Evolutionary conservation across 2,329 filamentous ascomycete species (phyloP).

Genomic region (Fusarium devonianum): DNA sequence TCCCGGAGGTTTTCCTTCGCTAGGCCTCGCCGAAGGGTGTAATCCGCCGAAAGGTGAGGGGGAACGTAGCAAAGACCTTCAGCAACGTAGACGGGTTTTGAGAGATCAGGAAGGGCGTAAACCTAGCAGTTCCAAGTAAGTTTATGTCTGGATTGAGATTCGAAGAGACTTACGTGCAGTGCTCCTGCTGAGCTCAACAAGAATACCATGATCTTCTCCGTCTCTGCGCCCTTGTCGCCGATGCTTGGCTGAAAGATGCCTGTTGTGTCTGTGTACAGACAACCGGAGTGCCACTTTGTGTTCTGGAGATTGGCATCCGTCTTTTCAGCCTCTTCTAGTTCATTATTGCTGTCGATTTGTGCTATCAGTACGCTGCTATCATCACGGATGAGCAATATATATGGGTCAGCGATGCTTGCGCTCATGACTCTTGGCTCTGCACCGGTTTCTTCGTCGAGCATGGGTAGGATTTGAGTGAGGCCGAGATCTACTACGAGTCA

Average conservation of each 20-base stretch:
- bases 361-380: slow-evolving; percentile 83
- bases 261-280: slow-evolving; percentile 75
- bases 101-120: slow-evolving; percentile 77
- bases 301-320: slow-evolving; percentile 62
- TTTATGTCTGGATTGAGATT: no score
- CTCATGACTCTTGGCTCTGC: slow-evolving; percentile 79
- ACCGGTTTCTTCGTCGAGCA: slow-evolving; percentile 89
- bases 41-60: slow-evolving; percentile 75
- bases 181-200: slow-evolving; percentile 78
- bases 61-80: slow-evolving; percentile 82
- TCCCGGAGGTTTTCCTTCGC: slow-evolving; percentile 79
- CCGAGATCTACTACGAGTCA: slow-evolving; percentile 71
- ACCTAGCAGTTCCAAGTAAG: slow-evolving; percentile 67
- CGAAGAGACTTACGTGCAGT: slow-evolving; percentile 72
- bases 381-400: slow-evolving; percentile 81
- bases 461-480: slow-evolving; percentile 88
- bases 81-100: slow-evolving; percentile 74
- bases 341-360: slow-evolving; percentile 77
- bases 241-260: slow-evolving; percentile 59
- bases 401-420: slow-evolving; percentile 87
- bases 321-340: slow-evolving; percentile 82
- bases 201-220: slow-evolving; percentile 71
- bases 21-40: slow-evolving; percentile 71
- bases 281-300: slow-evolving; percentile 83
- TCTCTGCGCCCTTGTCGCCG: slow-evolving; percentile 50